Percentiles rank a stretch among this genome's conserved stretches.
phyloP scores from a whole-genome alignment of 805 yeast species.

The Wickerhamiella hasegawae region DNA sequence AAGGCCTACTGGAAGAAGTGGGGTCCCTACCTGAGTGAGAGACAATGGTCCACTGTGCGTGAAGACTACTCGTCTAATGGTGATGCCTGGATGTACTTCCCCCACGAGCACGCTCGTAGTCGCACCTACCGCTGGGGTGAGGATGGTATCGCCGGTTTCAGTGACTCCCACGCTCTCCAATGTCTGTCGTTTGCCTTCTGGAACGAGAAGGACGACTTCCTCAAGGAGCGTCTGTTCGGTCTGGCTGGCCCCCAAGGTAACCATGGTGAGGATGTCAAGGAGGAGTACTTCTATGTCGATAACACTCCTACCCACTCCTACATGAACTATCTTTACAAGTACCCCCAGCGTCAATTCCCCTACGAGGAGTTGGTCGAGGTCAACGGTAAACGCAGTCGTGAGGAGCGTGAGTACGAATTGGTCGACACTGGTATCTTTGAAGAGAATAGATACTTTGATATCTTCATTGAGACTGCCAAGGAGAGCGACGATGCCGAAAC shows the following conservation, averaged over 20 bases:
- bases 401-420: constrained; percentile 64
- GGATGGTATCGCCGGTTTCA: constrained; percentile 82
- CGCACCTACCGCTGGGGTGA: constrained; percentile 91
- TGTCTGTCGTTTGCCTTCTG: constrained; percentile 75
- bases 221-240: constrained; percentile 79
- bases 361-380: constrained; percentile 57
- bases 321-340: constrained; percentile 81
- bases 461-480: constrained; percentile 81
- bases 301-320: constrained; percentile 88
- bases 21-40: constrained; percentile 83
- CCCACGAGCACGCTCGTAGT: constrained; percentile 68
- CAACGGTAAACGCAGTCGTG: constrained; percentile 47
- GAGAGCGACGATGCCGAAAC: constrained; percentile 69
- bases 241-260: constrained; percentile 86
- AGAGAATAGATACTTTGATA: constrained; percentile 68
- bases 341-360: constrained; percentile 78
- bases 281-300: constrained; percentile 52
- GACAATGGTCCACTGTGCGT: constrained; percentile 59
- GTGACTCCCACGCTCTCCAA: constrained; percentile 65
- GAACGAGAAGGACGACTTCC: constrained; percentile 75
- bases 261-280: constrained; percentile 89
- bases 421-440: constrained; percentile 55
- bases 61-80: constrained; percentile 80
- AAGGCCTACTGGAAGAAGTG: constrained; percentile 61
- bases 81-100: constrained; percentile 80